Evolutionary conservation across 169 alveolate species (phyloP), one percentile per base, ranked within the genome.

Genomic region (Cryptosporidium parvum): DNA sequence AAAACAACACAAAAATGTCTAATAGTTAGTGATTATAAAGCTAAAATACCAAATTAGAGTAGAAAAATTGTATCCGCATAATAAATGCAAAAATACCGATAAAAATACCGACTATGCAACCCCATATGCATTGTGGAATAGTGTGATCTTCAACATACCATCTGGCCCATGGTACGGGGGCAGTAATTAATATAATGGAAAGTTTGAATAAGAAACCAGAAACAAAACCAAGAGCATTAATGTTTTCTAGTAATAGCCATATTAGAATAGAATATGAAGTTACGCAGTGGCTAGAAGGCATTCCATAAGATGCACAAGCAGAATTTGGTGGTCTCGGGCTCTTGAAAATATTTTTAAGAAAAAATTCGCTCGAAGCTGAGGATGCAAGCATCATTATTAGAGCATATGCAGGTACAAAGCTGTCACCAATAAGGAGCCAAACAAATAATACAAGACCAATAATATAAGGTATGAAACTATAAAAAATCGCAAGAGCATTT

Each of bases 131-230:
- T 75, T 91, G 94, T 8, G 68, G 86, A 18, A 85, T 12, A 8
- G 94, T 91, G 56, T 91, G 94, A 51, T 91, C 94, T 53, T 91
- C 91, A 33, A 85, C 91, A 39, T 91, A 56, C 69, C 87, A 84
- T 52, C 94, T 84, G 67, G 93, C 91, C 94, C 94, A 91, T 26
- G 94, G 94, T 56, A 91, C 85, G 1, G 94, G 94, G 6, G 72
- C 85, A 84, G 89, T 73, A 53, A 85, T 39, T 35, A 87, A 69
- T 33, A 91, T 67, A 65, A 85, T 75, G n/a, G 62, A 70, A 85
- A 86, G 86, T 80, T 85, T 91, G 39, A 53, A 84, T n/a, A 58
- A 33, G 48, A 68, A 68, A 8, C 85, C 86, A 21, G 84, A 85
- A 29, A 37, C 67, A 7, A 65, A 85, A 31, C 93, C 93, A 73